Conservation (phyloP, 2,329 filamentous ascomycete species). For the Chrysosphaeria jannelii region DNA sequence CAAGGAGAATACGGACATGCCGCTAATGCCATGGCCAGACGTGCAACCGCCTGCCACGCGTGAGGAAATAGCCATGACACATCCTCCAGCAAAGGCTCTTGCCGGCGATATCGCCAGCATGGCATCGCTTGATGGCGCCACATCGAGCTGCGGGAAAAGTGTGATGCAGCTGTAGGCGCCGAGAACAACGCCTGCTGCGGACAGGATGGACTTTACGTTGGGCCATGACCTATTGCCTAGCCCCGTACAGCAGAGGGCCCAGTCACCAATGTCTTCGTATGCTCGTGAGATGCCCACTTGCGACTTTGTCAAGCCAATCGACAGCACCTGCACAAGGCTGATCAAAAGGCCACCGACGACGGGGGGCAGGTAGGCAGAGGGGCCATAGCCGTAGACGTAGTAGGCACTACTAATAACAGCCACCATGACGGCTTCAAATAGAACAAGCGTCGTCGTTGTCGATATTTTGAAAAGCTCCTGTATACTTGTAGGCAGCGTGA, state of each 20-base stretch:
- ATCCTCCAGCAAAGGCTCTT: constrained; percentile 20
- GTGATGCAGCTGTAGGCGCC: constrained; percentile 1
- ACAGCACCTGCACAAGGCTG: constrained; percentile 24
- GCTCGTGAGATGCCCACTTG: constrained; percentile 29
- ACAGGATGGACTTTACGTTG: constrained; percentile 7
- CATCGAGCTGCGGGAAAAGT: constrained; percentile 2
- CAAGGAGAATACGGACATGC: constrained; percentile 27
- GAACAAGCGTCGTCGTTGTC: constrained; percentile 10
- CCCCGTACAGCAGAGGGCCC: constrained; percentile 12
- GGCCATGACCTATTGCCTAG: constrained; percentile 3
- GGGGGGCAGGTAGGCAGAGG: constrained; percentile 11
- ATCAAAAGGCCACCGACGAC: constrained; percentile 26
- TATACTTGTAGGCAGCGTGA: constrained; percentile 8
- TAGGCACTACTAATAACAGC: constrained; percentile 11
- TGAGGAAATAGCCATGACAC: constrained; percentile 25
- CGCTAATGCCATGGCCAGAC: constrained; percentile 37
- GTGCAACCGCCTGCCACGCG: constrained; percentile 35
- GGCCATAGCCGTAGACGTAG: constrained; percentile 8
- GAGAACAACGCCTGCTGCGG: constrained; percentile 9
- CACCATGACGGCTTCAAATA: constrained; percentile 14
- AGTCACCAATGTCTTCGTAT: constrained; percentile 28
- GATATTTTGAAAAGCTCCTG: constrained; percentile 13
- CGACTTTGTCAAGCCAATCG: constrained; percentile 18
- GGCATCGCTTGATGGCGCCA: constrained; percentile 3
- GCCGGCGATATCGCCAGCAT: constrained; percentile 8